Conservation (phyloP, 2,329 filamentous ascomycete species). For the Ophiostoma novo-ulmi region DNA sequence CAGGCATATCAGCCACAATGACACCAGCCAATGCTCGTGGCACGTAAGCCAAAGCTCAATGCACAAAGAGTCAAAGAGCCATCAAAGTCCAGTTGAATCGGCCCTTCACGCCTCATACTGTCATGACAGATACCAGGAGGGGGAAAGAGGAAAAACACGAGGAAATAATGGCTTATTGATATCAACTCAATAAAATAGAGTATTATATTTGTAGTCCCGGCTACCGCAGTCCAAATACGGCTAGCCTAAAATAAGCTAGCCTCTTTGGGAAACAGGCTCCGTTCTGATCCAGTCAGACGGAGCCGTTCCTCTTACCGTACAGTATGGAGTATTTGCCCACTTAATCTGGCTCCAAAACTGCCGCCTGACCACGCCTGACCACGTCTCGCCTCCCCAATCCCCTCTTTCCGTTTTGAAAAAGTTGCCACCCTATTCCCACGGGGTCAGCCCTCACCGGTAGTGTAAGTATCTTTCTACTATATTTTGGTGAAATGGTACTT, state of each 20-base stretch:
- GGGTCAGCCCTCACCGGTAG: background rate
- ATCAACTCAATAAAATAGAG: background rate
- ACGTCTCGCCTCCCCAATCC: constrained; percentile 1
- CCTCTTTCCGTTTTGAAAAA: constrained; percentile 11
- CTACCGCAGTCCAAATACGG: background rate
- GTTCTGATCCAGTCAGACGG: constrained; percentile 23
- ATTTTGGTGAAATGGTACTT: background rate
- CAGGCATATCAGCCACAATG: background rate
- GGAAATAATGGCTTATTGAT: background rate
- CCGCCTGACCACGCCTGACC: constrained; percentile 18
- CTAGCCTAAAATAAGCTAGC: background rate
- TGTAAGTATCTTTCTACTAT: background rate
- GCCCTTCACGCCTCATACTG: constrained; percentile 8
- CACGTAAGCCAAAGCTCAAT: background rate
- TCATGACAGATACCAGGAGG: background rate
- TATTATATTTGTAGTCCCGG: background rate
- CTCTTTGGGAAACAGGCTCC: constrained; percentile 17
- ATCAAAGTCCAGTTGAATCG: background rate
- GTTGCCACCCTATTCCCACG: background rate
- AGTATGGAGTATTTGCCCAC: constrained; percentile 10
- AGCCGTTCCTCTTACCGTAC: constrained; percentile 8
- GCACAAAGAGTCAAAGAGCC: constrained; percentile 3
- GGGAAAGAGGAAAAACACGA: background rate
- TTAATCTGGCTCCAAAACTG: background rate
- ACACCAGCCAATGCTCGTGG: background rate